Conservation (phyloP, 140 eudicot species). For the Flaveria floridana region DNA sequence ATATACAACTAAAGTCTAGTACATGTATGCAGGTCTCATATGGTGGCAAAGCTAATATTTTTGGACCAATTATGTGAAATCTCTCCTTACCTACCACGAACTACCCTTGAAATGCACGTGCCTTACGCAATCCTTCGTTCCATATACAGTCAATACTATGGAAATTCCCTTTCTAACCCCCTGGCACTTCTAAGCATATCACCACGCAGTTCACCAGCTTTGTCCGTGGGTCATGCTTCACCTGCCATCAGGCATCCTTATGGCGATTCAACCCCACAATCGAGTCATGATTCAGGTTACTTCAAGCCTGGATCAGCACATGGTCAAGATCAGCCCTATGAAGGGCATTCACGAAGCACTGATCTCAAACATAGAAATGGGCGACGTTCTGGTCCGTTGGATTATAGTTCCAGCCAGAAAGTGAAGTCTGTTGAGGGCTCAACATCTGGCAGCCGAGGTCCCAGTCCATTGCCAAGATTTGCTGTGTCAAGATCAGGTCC, state of each 20-base stretch:
- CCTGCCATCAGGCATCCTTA: slow-evolving; percentile 65
- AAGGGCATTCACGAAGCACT: slow-evolving; percentile 41
- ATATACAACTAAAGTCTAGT: neutral
- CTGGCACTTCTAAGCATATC: slow-evolving; percentile 56
- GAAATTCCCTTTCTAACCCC: slow-evolving; percentile 61
- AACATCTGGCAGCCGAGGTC: slow-evolving; percentile 78
- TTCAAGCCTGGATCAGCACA: slow-evolving; percentile 63
- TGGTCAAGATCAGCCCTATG: slow-evolving; percentile 57
- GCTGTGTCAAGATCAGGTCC: slow-evolving; percentile 99
- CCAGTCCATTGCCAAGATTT: slow-evolving; percentile 92
- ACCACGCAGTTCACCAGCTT: slow-evolving; percentile 84
- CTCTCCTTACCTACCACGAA: slow-evolving; percentile 82
- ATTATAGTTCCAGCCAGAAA: slow-evolving; percentile 62
- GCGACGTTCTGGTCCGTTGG: slow-evolving; percentile 92
- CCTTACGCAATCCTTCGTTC: slow-evolving; percentile 90
- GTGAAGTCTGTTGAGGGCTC: slow-evolving; percentile 70
- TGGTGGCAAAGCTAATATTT: slow-evolving; percentile 82
- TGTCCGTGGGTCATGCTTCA: slow-evolving; percentile 75
- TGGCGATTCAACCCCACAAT: slow-evolving; percentile 67
- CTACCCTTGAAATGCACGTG: slow-evolving; percentile 64
- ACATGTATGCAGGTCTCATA: slow-evolving; percentile 62
- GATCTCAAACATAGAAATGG: slow-evolving; percentile 50
- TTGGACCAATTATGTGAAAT: slow-evolving; percentile 84
- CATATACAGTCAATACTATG: slow-evolving; percentile 83
- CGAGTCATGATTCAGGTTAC: slow-evolving; percentile 66